Base-by-base conservation (phyloP, 371 early-diverging fungal species). In the Rhizopus arrhizus region DNA sequence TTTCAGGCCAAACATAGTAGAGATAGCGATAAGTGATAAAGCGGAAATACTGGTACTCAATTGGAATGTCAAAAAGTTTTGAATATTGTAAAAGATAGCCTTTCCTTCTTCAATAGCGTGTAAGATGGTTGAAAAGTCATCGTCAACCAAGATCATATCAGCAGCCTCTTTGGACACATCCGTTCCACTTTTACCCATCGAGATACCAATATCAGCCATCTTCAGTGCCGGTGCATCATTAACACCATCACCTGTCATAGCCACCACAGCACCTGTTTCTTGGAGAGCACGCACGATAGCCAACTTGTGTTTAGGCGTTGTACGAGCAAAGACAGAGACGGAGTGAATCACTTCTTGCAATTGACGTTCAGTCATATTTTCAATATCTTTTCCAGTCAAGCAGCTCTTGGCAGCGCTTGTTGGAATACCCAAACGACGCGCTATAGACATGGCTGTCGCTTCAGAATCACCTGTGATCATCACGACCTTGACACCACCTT, bases 231-330 rank as follows among this genome's bases (percentile, higher is more conserved):
- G 94, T 0, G 93, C 92, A 80, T 97, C 98, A 67, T 94, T 95
- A n/a, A 94, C 93, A 46, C 98, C 99, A 75, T 99, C 99, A 15
- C 99, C 99, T 10, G 95, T 95, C 80, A 96, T 93, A 3, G 91
- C 95, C 5, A 93, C 93, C 7, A 87, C 86, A 48, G 84, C 73
- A 7, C 89, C 92, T 36, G 88, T 84, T 32, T 80, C 78, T 50
- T 90, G 88, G 62, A 89, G 83, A 15, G 92, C 88, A 47, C 89
- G 81, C 13, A 95, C 91, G 65, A 96, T 93, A 51, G 86, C 85
- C 55, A 95, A 80, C 68, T 96, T 96, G 67, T 95, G 94, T 61
- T 92, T 90, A 28, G 96, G 95, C 3, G 93, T 91, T 9, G 95
- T 94, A 38, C 96, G 89, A 0, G 94, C 93, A 84, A 95, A 95